Base-by-base conservation (phyloP, 768 basidiomycete species). In the Inosperma sp. region DNA sequence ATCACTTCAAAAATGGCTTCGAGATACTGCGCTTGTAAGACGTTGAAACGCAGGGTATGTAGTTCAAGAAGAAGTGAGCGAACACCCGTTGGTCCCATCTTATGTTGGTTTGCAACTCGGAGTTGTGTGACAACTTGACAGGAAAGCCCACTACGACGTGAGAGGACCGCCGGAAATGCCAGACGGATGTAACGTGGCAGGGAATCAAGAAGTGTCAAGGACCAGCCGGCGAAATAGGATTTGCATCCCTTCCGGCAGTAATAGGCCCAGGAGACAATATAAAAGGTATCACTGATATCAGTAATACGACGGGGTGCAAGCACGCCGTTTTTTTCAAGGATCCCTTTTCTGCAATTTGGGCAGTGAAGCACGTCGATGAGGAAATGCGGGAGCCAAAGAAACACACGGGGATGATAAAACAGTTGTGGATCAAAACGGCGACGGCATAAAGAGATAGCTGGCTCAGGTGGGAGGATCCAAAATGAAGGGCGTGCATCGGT, bases 231-330 rank as follows among this genome's bases (percentile, higher is more conserved):
- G 26, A 56, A 61, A 41, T 57, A 41, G 2, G 50, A 17, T 13
- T 29, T 30, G 25, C 62, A 65, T 1, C 56, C 37, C 7, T 59
- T 34, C 2, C 59, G 52, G 34, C 63, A 63, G 43, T 63, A 65
- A 16, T 63, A 65, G 19, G 22, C 35, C 63, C 63, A 61, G 0
- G 62, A 39, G 21, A 65, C 49, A 43, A 65, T 58, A 25, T 59
- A 63, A 39, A 63, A 65, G 23, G 7, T 45, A 30, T 58, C 48
- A 1, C 54, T 53, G 0, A 58, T 12, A 48, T 62, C 61, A 12
- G 42, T 50, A 10, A 65, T 52, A 2, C 51, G 56, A 19, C 55
- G 59, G 14, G 61, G 57, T 14, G 39, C 1, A 5, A 62, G 51
- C 16, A 55, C 50, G 5, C 59, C 57, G 41, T 62, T 60, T 35